Percentiles rank a stretch among this genome's conserved stretches.
Evolutionary conservation across 2,329 filamentous ascomycete species (phyloP).

Genomic region (Colletotrichum melonis): DNA sequence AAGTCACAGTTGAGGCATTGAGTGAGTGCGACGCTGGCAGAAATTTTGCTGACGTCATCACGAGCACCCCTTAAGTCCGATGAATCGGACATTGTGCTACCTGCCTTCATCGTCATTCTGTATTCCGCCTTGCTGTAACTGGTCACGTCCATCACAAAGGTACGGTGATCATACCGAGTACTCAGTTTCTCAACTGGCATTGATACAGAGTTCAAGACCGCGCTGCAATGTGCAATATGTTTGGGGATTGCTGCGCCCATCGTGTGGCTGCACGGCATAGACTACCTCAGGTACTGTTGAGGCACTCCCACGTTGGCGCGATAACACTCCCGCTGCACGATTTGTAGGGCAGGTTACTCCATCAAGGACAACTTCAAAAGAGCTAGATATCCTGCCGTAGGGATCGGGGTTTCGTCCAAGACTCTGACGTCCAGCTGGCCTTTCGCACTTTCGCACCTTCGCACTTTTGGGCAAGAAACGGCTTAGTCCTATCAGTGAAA

Average conservation of each 20-base stretch:
- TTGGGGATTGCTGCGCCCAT: background rate
- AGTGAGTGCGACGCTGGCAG: background rate
- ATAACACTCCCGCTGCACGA: background rate
- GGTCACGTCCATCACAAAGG: background rate
- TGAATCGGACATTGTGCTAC: background rate
- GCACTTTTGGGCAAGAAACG: background rate
- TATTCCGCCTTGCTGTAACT: background rate
- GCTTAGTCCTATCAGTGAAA: background rate
- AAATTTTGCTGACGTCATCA: slow-evolving; percentile 28
- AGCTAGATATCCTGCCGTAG: background rate
- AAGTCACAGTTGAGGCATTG: background rate
- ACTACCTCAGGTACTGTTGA: too few species aligned
- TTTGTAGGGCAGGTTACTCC: background rate
- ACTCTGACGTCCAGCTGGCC: background rate
- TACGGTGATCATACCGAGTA: background rate
- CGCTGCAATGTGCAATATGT: background rate
- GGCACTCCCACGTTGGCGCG: too few species aligned
- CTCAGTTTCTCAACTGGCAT: background rate
- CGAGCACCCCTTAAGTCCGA: background rate
- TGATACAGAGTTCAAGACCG: background rate
- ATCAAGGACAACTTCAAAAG: background rate
- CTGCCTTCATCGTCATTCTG: background rate
- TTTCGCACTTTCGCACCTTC: background rate
- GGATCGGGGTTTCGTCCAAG: background rate
- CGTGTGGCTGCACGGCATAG: background rate